These are phyloP conservation scores for Trichoderma endophyticum DNA, from an alignment of 2,329 filamentous ascomycete species.

Conservation along the genomic window DNA sequence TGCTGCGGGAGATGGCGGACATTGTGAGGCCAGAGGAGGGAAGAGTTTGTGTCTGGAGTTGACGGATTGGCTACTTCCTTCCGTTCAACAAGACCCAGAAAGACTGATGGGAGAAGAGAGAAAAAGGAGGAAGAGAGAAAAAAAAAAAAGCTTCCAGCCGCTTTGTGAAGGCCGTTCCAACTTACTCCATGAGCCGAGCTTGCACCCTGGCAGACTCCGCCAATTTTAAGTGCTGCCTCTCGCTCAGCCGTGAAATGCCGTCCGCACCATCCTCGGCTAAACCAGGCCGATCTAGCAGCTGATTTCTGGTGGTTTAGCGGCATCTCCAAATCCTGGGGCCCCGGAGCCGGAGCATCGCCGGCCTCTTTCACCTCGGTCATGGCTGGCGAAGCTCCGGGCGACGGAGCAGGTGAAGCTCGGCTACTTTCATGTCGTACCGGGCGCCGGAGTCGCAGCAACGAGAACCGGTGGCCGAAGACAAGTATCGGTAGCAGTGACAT, in stretches of 20 bases:
- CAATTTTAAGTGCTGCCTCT: not conserved
- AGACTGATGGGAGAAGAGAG: not conserved
- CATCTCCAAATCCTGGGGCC: not conserved
- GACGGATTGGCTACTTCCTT: not conserved
- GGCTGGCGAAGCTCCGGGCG: not conserved
- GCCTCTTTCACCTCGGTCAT: constrained; percentile 11
- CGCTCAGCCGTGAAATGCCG: constrained; percentile 19
- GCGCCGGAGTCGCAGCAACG: not conserved
- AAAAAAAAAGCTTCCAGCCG: constrained; percentile 3
- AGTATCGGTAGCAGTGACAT: not conserved
- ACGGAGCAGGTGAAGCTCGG: constrained; percentile 13
- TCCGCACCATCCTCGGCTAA: constrained; percentile 19
- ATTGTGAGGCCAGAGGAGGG: constrained; percentile 33
- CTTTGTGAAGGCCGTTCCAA: not conserved
- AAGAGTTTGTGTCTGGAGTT: not conserved
- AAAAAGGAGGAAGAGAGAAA: not conserved
- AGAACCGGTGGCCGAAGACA: not conserved
- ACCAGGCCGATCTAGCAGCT: constrained; percentile 12
- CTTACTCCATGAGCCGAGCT: not conserved
- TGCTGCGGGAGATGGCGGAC: constrained; percentile 54
- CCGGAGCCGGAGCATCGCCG: constrained; percentile 16
- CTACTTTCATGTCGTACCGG: not conserved
- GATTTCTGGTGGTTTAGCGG: not conserved
- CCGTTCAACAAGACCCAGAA: not conserved
- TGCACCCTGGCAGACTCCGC: constrained; percentile 2